These are phyloP conservation scores for Primulina eburnea DNA, from an alignment of 257 asterid species.

Conservation along the genomic window DNA sequence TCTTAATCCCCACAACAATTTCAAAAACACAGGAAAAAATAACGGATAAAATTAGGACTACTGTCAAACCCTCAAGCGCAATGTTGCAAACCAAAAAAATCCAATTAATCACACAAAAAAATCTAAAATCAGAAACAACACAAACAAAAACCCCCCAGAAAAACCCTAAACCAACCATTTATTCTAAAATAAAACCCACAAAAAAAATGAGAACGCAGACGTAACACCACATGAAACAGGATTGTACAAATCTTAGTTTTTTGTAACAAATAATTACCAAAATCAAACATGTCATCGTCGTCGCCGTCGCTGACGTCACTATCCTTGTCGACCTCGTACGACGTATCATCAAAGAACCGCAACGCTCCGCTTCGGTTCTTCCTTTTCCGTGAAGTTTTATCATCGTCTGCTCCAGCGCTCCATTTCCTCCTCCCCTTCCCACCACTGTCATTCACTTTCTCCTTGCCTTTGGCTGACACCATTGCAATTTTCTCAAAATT, in stretches of 20 bases:
- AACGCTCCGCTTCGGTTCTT: conserved; percentile 44
- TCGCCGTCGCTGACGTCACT: conserved; percentile 54
- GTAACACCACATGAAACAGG: background rate
- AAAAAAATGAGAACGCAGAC: conserved; percentile 22
- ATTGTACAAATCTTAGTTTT: background rate
- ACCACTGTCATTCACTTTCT: conserved; percentile 52
- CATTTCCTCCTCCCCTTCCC: conserved; percentile 65
- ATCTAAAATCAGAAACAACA: background rate
- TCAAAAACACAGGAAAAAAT: conserved; percentile 8
- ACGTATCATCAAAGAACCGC: conserved; percentile 67
- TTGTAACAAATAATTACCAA: conserved; percentile 29
- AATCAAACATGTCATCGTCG: conserved; percentile 16
- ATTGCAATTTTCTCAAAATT: conserved; percentile 26
- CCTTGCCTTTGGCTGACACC: conserved; percentile 80
- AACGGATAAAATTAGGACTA: background rate
- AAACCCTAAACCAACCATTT: background rate
- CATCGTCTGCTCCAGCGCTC: conserved; percentile 36
- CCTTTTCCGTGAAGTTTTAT: conserved; percentile 55
- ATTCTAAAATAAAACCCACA: background rate
- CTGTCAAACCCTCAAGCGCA: conserved; percentile 9
- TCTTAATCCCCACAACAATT: background rate
- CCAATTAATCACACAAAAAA: conserved; percentile 1
- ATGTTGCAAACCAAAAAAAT: background rate
- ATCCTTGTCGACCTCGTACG: conserved; percentile 56
- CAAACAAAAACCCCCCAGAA: conserved; percentile 1